phyloP scores from a whole-genome alignment of 1,284 basidiomycete genomes.

The Thecaphora thlaspeos region DNA sequence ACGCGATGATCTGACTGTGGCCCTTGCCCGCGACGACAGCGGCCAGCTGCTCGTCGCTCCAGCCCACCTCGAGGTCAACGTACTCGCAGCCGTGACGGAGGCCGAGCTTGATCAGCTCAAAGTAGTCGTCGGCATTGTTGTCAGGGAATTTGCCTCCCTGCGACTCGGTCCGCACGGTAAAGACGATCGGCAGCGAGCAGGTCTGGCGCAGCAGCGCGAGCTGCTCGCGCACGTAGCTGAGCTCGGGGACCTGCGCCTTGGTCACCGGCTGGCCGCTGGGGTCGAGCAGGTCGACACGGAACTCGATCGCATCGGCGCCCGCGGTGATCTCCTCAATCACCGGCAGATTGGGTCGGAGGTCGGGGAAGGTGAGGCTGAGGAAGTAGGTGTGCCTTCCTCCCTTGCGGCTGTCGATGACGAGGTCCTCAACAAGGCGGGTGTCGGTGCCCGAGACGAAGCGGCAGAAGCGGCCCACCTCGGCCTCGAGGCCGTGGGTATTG shows the following conservation, averaged over 20 bases:
- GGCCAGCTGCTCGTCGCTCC: constrained; percentile 68
- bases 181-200: constrained; percentile 83
- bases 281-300: constrained; percentile 85
- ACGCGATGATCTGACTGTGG: constrained; percentile 77
- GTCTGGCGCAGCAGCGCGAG: constrained; percentile 75
- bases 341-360: constrained; percentile 71
- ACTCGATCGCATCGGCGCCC: constrained; percentile 89
- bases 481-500: constrained; percentile 52
- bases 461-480: constrained; percentile 71
- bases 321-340: constrained; percentile 72
- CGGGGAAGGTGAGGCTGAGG: constrained; percentile 87
- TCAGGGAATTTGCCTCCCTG: constrained; percentile 94
- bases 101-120: constrained; percentile 75
- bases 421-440: constrained; percentile 67
- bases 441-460: constrained; percentile 76
- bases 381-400: constrained; percentile 69
- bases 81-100: constrained; percentile 86
- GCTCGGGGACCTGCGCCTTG: constrained; percentile 67
- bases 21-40: constrained; percentile 70
- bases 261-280: constrained; percentile 59
- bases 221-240: constrained; percentile 76
- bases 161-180: constrained; percentile 80
- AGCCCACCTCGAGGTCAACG: constrained; percentile 83
- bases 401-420: constrained; percentile 54
- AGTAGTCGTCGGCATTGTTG: constrained; percentile 70